These are phyloP conservation scores for Penicillium sp. DNA, from an alignment of 2,329 filamentous ascomycete species.

Conservation along the genomic window DNA sequence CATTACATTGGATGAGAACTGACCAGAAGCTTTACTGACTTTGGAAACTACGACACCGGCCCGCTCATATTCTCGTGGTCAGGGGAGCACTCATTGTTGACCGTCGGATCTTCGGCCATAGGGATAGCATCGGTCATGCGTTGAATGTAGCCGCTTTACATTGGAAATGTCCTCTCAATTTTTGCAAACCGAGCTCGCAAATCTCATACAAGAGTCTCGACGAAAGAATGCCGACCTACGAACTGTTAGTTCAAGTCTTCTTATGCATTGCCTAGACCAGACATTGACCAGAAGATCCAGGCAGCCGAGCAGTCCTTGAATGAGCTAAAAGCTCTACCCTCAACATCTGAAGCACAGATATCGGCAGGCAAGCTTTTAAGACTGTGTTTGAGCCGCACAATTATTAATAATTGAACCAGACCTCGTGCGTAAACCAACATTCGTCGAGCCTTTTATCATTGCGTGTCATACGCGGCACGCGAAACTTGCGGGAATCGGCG, in stretches of 20 bases:
- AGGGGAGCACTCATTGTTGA: slow-evolving; percentile 22
- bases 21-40: neutral
- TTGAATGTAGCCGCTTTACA: slow-evolving; percentile 31
- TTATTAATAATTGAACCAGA: slow-evolving; percentile 61
- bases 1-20: neutral
- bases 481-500: slow-evolving; percentile 86
- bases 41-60: neutral
- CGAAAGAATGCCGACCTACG: slow-evolving; percentile 89
- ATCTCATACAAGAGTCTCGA: slow-evolving; percentile 93
- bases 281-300: slow-evolving; percentile 53
- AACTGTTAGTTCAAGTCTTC: slow-evolving; percentile 56
- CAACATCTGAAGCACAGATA: slow-evolving; percentile 76
- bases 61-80: neutral
- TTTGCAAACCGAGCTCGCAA: slow-evolving; percentile 83
- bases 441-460: slow-evolving; percentile 92
- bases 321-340: slow-evolving; percentile 78
- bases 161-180: slow-evolving; percentile 86
- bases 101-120: slow-evolving; percentile 20
- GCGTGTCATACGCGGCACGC: slow-evolving; percentile 89
- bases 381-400: neutral
- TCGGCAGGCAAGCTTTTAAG: slow-evolving; percentile 63
- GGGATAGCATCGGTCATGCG: slow-evolving; percentile 37
- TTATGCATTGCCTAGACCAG: slow-evolving; percentile 21
- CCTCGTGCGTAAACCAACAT: slow-evolving; percentile 78
- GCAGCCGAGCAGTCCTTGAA: slow-evolving; percentile 92